These are phyloP conservation scores for Entelexis sorbosivorans DNA, from an alignment of 1,139 yeast genomes.

Conservation along the genomic window DNA sequence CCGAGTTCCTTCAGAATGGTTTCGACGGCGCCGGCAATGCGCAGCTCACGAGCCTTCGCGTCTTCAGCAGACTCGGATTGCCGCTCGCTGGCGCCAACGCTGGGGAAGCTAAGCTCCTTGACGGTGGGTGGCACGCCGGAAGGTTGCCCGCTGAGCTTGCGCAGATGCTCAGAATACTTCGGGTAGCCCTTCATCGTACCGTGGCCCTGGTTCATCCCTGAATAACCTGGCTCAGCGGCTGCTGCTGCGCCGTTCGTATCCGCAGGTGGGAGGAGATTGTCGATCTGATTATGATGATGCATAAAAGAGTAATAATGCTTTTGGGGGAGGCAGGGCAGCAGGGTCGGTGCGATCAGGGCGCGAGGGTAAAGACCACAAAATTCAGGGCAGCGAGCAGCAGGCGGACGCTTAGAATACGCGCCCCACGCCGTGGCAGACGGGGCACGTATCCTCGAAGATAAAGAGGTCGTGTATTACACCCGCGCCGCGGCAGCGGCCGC, in stretches of 20 bases:
- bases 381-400: no score
- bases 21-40: constrained; percentile 78
- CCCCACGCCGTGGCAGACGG: constrained; percentile 23
- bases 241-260: neutral
- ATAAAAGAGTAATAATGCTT: neutral
- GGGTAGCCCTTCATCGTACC: constrained; percentile 26
- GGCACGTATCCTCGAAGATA: constrained; percentile 21
- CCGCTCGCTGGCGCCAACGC: constrained; percentile 70
- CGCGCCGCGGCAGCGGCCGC: constrained; percentile 68
- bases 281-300: neutral
- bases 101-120: constrained; percentile 38
- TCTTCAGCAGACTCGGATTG: constrained; percentile 57
- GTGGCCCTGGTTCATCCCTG: constrained; percentile 1
- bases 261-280: neutral
- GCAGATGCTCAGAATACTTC: constrained; percentile 32
- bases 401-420: constrained; percentile 20
- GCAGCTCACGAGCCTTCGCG: constrained; percentile 47
- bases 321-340: neutral
- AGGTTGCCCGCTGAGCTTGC: constrained; percentile 36
- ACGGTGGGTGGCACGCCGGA: constrained; percentile 14
- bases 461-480: constrained; percentile 41
- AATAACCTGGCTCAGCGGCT: neutral
- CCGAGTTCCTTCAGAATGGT: constrained; percentile 78
- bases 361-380: constrained; percentile 6
- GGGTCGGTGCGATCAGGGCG: neutral